Evolutionary conservation across 2,329 filamentous ascomycete genomes (phyloP).

Genomic region (Ophiostoma himal-ulmi): DNA sequence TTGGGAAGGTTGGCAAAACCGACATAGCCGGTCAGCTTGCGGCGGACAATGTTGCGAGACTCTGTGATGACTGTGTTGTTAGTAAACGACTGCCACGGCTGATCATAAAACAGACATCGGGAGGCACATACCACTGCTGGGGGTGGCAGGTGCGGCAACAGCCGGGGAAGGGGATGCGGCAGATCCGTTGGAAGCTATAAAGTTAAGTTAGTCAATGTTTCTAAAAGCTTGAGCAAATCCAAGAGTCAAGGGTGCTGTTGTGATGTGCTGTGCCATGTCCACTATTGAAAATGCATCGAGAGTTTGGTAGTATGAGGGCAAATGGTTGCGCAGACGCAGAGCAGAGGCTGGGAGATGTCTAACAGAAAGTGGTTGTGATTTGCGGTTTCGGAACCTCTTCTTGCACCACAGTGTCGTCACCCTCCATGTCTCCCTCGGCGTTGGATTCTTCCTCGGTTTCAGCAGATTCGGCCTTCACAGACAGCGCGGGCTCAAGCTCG

Average conservation of each 20-base stretch:
- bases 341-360: constrained; percentile 13
- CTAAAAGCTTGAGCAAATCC: too few relatives aligned
- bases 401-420: constrained; percentile 7
- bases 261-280: constrained; percentile 8
- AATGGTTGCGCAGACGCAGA: not conserved
- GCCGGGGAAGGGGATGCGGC: constrained; percentile 36
- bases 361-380: constrained; percentile 13
- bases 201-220: constrained; percentile 34
- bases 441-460: not conserved
- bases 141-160: constrained; percentile 39
- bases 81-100: not conserved
- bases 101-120: not conserved
- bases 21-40: constrained; percentile 97
- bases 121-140: constrained; percentile 9
- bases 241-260: not conserved
- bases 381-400: constrained; percentile 7
- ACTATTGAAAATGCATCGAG: not conserved
- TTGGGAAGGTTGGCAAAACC: constrained; percentile 98
- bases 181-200: constrained; percentile 38
- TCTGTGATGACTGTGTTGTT: constrained; percentile 45
- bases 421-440: not conserved
- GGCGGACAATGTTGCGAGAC: constrained; percentile 91
- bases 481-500: not conserved
- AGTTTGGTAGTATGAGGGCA: not conserved
- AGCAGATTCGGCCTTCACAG: not conserved